Evolutionary conservation across 345 rosid genomes (phyloP).

Genomic region (Mercurialis annua): DNA sequence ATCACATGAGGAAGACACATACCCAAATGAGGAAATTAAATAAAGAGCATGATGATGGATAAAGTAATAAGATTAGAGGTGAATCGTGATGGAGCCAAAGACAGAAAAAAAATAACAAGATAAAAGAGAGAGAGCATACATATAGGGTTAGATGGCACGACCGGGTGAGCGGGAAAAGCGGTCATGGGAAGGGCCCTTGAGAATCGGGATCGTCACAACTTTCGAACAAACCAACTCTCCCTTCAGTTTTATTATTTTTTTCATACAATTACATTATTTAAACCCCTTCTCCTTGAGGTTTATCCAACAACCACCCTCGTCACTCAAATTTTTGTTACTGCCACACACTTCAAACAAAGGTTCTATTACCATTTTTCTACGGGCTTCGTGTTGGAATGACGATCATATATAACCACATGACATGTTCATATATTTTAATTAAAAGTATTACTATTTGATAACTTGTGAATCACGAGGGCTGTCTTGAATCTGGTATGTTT

Average conservation of each 20-base stretch:
- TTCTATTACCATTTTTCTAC: no score
- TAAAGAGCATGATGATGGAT: conserved; percentile 19
- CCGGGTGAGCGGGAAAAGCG: conserved; percentile 57
- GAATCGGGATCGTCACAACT: conserved; percentile 41
- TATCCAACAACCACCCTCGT: not conserved
- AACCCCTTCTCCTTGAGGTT: conserved; percentile 6
- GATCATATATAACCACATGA: no score
- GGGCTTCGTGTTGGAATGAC: no score
- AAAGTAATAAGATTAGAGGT: conserved; percentile 22
- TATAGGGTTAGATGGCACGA: conserved; percentile 40
- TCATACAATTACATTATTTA: not conserved
- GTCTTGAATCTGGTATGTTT: no score
- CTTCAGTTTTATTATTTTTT: not conserved
- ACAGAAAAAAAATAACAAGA: conserved; percentile 21
- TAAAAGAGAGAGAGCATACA: conserved; percentile 26
- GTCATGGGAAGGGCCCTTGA: conserved; percentile 37
- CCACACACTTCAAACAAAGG: no score
- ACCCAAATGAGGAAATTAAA: conserved; percentile 41
- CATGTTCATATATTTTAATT: no score
- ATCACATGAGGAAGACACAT: not conserved
- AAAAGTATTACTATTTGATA: no score
- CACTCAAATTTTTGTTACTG: not conserved
- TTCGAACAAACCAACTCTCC: not conserved
- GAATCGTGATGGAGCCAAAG: conserved; percentile 12
- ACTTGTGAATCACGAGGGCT: no score